Percentiles rank a stretch among this genome's conserved stretches.
Evolutionary conservation across 2,329 filamentous ascomycete genomes (phyloP).

Genomic region (Neocucurbitaria cava): DNA sequence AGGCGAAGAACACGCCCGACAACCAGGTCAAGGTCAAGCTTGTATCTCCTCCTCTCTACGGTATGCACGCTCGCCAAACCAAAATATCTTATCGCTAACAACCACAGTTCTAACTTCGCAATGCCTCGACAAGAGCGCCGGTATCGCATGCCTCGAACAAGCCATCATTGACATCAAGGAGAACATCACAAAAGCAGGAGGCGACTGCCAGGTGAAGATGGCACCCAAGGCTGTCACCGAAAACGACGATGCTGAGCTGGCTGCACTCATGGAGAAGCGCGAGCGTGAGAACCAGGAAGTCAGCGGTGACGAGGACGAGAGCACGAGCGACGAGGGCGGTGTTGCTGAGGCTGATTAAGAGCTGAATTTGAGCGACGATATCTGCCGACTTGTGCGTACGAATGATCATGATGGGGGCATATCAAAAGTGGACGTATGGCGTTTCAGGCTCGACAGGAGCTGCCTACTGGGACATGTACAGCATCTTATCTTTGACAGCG

Average conservation of each 20-base stretch:
- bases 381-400: conserved; percentile 13
- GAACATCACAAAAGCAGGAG: conserved; percentile 79
- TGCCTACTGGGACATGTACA: conserved; percentile 27
- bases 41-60: conserved; percentile 93
- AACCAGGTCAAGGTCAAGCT: conserved; percentile 98
- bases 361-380: background rate
- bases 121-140: conserved; percentile 88
- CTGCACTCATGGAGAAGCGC: conserved; percentile 98
- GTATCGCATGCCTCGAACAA: conserved; percentile 84
- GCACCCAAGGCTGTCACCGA: conserved; percentile 98
- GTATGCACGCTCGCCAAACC: conserved; percentile 18
- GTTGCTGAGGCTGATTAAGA: conserved; percentile 46
- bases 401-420: conserved; percentile 26
- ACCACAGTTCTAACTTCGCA: conserved; percentile 82
- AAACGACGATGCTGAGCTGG: conserved; percentile 95
- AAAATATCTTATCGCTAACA: conserved; percentile 17
- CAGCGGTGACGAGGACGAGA: conserved; percentile 95
- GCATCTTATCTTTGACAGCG: conserved; percentile 5
- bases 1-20: conserved; percentile 89
- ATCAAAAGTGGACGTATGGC: conserved; percentile 37
- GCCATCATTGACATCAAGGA: conserved; percentile 86
- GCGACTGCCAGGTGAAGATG: conserved; percentile 92
- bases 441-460: conserved; percentile 32
- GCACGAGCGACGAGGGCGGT: conserved; percentile 88
- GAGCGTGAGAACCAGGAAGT: conserved; percentile 98